Percentiles rank a stretch among this genome's conserved stretches.
phyloP scores from a whole-genome alignment of 2,329 filamentous ascomycete genomes.

The Alternaria rosae region DNA sequence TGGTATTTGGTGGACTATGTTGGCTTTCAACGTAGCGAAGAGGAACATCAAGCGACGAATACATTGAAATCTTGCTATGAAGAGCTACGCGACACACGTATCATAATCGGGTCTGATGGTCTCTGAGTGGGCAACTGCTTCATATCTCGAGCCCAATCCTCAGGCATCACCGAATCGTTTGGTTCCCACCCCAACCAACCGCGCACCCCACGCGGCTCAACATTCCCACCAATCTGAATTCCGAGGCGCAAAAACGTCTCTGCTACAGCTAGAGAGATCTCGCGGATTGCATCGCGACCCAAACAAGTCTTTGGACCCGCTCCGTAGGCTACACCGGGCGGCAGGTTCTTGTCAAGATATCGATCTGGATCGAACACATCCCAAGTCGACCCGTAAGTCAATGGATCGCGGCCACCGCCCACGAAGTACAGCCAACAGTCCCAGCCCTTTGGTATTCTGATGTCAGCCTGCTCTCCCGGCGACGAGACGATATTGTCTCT shows the following conservation, averaged over 20 bases:
- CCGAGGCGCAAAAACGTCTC: neutral
- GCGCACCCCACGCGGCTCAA: neutral
- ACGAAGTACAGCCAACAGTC: slow-evolving; percentile 2
- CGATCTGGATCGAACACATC: neutral
- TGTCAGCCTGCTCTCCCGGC: neutral
- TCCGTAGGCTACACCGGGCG: neutral
- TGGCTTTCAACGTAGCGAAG: neutral
- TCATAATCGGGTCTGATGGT: neutral
- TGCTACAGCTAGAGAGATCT: neutral
- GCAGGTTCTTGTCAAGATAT: neutral
- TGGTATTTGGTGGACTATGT: neutral
- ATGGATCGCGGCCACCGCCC: neutral
- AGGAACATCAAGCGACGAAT: neutral
- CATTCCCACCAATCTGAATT: neutral
- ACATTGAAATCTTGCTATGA: neutral
- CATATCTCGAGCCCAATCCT: neutral
- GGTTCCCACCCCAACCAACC: neutral
- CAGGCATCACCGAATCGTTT: neutral
- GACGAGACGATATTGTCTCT: neutral
- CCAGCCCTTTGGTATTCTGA: neutral
- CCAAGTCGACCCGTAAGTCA: neutral
- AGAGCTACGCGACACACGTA: neutral
- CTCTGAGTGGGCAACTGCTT: slow-evolving; percentile 1
- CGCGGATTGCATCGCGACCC: neutral
- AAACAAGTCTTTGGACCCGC: neutral